Base-by-base conservation (phyloP, 1,284 basidiomycete genomes). In the Macrocystidia cucumis region DNA sequence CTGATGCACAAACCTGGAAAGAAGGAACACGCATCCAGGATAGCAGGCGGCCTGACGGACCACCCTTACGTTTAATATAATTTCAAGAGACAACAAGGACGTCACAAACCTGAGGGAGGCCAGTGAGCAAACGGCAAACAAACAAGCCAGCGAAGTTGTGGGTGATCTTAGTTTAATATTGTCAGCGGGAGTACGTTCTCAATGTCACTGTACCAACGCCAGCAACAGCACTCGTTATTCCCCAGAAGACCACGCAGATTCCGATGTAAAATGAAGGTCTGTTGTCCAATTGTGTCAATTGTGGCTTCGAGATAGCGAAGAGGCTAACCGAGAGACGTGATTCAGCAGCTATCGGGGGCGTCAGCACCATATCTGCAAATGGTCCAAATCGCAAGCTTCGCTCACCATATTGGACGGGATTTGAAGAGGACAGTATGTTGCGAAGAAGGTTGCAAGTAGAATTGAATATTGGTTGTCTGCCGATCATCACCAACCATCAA, bases 251-350 rank as follows among this genome's bases (percentile, higher is more conserved):
- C 9, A 77, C 71, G 37, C 77, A 80, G 11, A 45, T 42, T 3
- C 75, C 74, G 14, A 83, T 79, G 45, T 78, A 81, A 22, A 67
- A 54, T 0, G 78, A 75, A 1, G 79, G 79, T 36, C 77, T 78
- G 37, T 11, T 36, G 14, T 31, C 13, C 19, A 7, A 24, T 8
- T 23, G 13, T 27, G 11, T n/a, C 11, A 34, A 21, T 5, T 29
- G 33, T 9, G 23, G 23, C 2, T 26, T 16, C 7, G 22, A 20
- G n/a, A 16, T 9, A 12, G 9, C 16, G 14, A 9, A 20, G 35
- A 29, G 19, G 35, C 37, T 14, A 33, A 70, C 75, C 71, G 62
- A 28, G 63, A 59, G 27, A 77, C 61, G 40, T 64, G 63, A 38
- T 74, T 74, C 20, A 79, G 45, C 31, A 75, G 59, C 73, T 77